phyloP scores from a whole-genome alignment of 306 rosid species.

The Cicer judaicum region DNA sequence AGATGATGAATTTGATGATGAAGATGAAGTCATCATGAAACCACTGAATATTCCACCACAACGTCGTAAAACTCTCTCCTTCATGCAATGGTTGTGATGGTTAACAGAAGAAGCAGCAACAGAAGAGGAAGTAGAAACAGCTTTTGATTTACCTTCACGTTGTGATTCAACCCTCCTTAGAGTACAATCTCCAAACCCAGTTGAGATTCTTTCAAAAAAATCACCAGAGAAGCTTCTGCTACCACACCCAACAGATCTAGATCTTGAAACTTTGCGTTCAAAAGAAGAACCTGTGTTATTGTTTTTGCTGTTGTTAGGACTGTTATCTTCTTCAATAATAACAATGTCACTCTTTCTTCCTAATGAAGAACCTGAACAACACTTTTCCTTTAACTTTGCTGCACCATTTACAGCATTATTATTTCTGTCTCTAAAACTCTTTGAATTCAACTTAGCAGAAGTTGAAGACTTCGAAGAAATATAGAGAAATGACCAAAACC shows the following conservation, averaged over 20 bases:
- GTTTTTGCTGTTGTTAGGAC: conserved; percentile 43
- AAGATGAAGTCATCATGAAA: conserved; percentile 78
- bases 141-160: conserved; percentile 74
- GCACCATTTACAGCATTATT: neutral
- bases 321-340: conserved; percentile 54
- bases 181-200: conserved; percentile 97
- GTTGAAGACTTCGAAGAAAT: conserved; percentile 54
- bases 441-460: conserved; percentile 36
- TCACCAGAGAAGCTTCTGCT: conserved; percentile 96
- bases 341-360: conserved; percentile 43
- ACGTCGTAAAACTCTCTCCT: conserved; percentile 62
- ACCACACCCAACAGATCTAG: conserved; percentile 97
- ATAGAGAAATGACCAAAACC: conserved; percentile 90
- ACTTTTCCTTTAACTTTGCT: conserved; percentile 36
- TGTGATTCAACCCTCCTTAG: conserved; percentile 90
- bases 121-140: neutral
- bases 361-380: conserved; percentile 44
- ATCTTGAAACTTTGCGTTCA: conserved; percentile 90
- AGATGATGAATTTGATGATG: conserved; percentile 64
- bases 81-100: conserved; percentile 61
- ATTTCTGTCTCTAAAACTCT: conserved; percentile 44
- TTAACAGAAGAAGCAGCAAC: conserved; percentile 13
- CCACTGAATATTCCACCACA: conserved; percentile 92
- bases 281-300: conserved; percentile 65
- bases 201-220: conserved; percentile 92